Base-by-base conservation (phyloP, 768 basidiomycete species). In the Dacryopinax spathularia region DNA sequence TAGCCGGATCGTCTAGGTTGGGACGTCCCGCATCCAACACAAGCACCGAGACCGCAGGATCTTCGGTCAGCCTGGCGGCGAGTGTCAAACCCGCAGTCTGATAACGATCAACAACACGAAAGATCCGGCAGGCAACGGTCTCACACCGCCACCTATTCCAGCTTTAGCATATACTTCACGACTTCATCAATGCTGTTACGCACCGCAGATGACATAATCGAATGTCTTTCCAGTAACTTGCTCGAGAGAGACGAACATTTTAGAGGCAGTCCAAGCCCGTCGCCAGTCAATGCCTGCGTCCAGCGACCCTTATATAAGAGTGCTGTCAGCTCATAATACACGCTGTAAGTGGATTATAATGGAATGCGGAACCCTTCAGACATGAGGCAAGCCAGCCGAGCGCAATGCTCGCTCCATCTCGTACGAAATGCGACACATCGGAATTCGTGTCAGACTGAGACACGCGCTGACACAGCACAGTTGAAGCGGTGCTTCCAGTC, bases 1-100 rank as follows among this genome's bases (percentile, higher is more conserved):
- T 65, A 1, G 39, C 60, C 2, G 61, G 62, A 16, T 66, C 66
- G 18, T 61, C 18, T 3, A 60, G 63, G 25, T 68, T 60, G 12
- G 62, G 63, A 16, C 56, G 65, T 2, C 72, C 71, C 1, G 72
- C 70, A 64, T 72, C 71, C 33, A 71, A 67, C 27, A 72, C 65
- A 33, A 71, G 66, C 16, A 70, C 67, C 1, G 68, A 63, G 22
- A 64, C 65, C 18, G 29, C 16, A 2, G 71, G 70, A 35, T 71
- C 68, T 48, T 72, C 68, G 6, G 70, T 66, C 29, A 72, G 62
- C 20, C 71, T 66, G 0, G 68, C 34, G 6, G 70, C 70, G 6
- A 72, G 43, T 22, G 66, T 66, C 20, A 71, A 68, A 27, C 71
- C 70, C 0, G 66, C 48, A 5, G 48, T 56, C 48, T 56, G 29